These are phyloP conservation scores for Globisporangium rhizosaccharum DNA, from an alignment of 352 stramenopile genomes.

Conservation along the genomic window DNA sequence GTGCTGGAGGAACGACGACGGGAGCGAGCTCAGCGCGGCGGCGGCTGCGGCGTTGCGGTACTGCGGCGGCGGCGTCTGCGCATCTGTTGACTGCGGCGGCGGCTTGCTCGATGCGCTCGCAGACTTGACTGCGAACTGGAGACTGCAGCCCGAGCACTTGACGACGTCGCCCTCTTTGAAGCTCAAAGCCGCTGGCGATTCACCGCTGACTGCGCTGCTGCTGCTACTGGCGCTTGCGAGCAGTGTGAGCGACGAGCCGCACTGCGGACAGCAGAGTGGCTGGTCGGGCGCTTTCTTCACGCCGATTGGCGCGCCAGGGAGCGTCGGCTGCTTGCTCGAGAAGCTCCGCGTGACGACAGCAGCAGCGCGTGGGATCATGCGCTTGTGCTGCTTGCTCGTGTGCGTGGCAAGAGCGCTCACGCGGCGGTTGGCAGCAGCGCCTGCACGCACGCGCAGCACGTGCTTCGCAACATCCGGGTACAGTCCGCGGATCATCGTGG, in stretches of 20 bases:
- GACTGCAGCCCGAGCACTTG: constrained; percentile 63
- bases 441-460: not conserved
- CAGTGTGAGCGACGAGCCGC: constrained; percentile 45
- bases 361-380: not conserved
- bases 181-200: not conserved
- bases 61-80: constrained; percentile 26
- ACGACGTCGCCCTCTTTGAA: constrained; percentile 80
- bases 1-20: constrained; percentile 52
- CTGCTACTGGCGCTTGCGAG: constrained; percentile 24
- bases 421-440: not conserved
- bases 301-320: constrained; percentile 5
- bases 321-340: constrained; percentile 1
- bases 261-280: constrained; percentile 62
- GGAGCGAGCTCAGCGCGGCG: constrained; percentile 60
- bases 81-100: not conserved
- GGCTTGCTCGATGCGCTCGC: constrained; percentile 11
- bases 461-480: not conserved
- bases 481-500: not conserved
- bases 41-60: constrained; percentile 64
- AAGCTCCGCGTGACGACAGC: not conserved
- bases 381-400: not conserved
- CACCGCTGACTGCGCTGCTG: constrained; percentile 10
- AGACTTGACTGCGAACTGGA: constrained; percentile 70
- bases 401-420: not conserved
- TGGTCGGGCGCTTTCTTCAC: constrained; percentile 16